These are phyloP conservation scores for Xylogone sp. DNA, from an alignment of 2,329 filamentous ascomycete genomes.

Conservation along the genomic window DNA sequence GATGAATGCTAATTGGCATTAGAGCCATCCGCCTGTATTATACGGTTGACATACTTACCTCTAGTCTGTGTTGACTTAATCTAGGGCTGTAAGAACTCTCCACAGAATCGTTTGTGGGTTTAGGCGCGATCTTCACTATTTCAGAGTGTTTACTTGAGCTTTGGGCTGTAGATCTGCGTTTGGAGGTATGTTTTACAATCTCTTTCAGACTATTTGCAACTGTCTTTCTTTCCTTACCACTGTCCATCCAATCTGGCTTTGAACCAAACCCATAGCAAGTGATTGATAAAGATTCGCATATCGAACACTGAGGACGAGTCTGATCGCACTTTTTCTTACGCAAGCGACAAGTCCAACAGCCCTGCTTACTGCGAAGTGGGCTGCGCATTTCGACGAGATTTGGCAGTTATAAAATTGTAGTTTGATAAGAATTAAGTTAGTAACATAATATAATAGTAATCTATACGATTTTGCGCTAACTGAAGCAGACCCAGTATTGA, in stretches of 20 bases:
- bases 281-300: constrained; percentile 57
- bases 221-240: constrained; percentile 34
- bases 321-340: constrained; percentile 66
- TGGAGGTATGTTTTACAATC: constrained; percentile 45
- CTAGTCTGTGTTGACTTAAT: constrained; percentile 15
- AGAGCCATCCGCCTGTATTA: background rate
- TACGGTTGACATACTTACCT: background rate
- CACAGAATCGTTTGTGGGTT: constrained; percentile 4
- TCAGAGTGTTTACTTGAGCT: constrained; percentile 5
- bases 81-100: constrained; percentile 7
- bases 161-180: constrained; percentile 37
- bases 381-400: too few relatives aligned
- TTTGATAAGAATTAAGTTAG: too few relatives aligned
- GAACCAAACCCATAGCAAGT: constrained; percentile 50
- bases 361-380: constrained; percentile 32
- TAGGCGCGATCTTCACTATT: constrained; percentile 14
- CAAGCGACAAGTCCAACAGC: constrained; percentile 63
- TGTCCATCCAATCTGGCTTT: constrained; percentile 22
- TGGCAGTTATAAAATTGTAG: background rate
- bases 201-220: constrained; percentile 51
- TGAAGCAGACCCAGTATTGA: too few relatives aligned
- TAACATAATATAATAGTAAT: too few relatives aligned
- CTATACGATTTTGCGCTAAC: too few relatives aligned
- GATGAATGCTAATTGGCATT: constrained; percentile 3
- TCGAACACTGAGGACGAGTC: constrained; percentile 53